phyloP scores from a whole-genome alignment of 2,329 filamentous ascomycete genomes.

The Aspergillus hortae region DNA sequence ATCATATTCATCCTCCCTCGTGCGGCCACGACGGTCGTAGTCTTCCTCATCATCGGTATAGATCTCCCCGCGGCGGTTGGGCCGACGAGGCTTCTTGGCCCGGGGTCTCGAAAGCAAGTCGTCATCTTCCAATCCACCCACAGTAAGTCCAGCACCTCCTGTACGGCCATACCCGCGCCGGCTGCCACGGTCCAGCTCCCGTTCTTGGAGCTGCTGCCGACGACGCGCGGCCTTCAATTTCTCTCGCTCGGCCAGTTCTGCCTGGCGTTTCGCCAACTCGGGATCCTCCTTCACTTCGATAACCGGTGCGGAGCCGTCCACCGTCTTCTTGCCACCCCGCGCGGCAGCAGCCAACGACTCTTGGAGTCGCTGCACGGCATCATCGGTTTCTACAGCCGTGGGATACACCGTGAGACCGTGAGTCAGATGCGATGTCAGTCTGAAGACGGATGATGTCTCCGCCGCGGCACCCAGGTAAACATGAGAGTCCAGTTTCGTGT shows the following conservation, averaged over 20 bases:
- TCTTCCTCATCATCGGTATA: conserved; percentile 50
- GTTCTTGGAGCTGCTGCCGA: conserved; percentile 53
- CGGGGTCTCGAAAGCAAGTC: conserved; percentile 44
- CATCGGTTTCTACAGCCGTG: conserved; percentile 54
- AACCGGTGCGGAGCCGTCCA: conserved; percentile 52
- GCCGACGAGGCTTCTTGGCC: conserved; percentile 33
- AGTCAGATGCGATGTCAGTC: conserved; percentile 61
- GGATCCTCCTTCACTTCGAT: conserved; percentile 61
- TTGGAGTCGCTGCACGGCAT: conserved; percentile 60
- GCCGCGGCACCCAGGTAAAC: conserved; percentile 62
- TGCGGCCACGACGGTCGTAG: conserved; percentile 41
- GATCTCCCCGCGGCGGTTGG: conserved; percentile 46
- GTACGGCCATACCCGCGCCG: conserved; percentile 44
- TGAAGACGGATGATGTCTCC: conserved; percentile 55
- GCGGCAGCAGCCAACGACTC: conserved; percentile 56
- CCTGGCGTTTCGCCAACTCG: conserved; percentile 57
- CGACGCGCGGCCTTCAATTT: conserved; percentile 53
- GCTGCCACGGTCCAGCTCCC: conserved; percentile 54
- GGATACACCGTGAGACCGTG: conserved; percentile 56
- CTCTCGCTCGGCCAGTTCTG: conserved; percentile 59
- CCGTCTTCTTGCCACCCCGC: conserved; percentile 49
- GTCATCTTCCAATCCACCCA: conserved; percentile 58
- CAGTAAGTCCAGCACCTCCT: conserved; percentile 49
- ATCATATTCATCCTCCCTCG: conserved; percentile 77
- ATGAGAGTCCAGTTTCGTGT: conserved; percentile 57